phyloP scores from a whole-genome alignment of 257 asterid genomes.

The Ajuga chamaepitys region DNA sequence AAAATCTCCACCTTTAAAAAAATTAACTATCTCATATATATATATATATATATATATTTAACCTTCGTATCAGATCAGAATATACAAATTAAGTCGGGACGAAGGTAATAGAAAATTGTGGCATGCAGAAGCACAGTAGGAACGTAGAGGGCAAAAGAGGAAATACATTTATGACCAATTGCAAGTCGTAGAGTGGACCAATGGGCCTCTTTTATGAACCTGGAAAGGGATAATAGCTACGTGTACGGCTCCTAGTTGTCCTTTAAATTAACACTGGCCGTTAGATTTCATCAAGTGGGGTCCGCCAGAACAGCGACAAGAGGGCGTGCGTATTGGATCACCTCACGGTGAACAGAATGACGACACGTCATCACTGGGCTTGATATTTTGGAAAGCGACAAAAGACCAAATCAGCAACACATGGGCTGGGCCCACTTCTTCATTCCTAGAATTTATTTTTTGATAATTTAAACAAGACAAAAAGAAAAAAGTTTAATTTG shows the following conservation, averaged over 20 bases:
- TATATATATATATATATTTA: no score
- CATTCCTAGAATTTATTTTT: neutral
- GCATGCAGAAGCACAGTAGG: no score
- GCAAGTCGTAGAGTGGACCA: neutral
- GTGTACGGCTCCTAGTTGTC: constrained; percentile 7
- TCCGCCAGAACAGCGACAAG: neutral
- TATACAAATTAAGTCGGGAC: no score
- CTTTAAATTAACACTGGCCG: neutral
- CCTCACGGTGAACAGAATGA: neutral
- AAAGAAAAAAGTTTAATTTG: neutral
- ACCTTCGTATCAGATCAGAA: no score
- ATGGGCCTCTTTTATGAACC: neutral
- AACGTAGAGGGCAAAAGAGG: neutral
- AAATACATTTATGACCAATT: neutral
- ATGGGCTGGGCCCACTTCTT: constrained; percentile 11
- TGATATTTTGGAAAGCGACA: neutral
- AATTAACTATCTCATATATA: no score
- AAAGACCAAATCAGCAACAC: constrained; percentile 8
- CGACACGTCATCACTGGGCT: constrained; percentile 15
- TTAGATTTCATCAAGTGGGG: neutral
- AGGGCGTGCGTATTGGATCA: constrained; percentile 14
- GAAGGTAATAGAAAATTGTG: no score
- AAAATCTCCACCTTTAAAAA: no score
- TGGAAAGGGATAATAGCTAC: constrained; percentile 8
- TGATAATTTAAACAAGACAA: neutral